Evolutionary conservation across 306 rosid species (phyloP).

Genomic region (Senna siamea): DNA sequence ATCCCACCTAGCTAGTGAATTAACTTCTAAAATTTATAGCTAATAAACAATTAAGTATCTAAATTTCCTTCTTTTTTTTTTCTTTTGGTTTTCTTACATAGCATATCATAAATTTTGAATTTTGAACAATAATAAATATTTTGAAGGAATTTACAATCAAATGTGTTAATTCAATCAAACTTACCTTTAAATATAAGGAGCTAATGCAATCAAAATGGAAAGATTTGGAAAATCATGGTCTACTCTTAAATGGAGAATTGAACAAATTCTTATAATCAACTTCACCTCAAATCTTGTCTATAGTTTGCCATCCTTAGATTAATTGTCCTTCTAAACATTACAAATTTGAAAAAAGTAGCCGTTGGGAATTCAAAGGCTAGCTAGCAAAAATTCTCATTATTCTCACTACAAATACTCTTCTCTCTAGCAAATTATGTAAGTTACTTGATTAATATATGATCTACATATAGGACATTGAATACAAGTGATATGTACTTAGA

Average conservation of each 20-base stretch:
- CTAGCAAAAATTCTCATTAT: background rate
- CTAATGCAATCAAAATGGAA: background rate
- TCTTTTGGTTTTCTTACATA: background rate
- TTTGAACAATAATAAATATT: too few relatives aligned
- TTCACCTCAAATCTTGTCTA: slow-evolving; percentile 25
- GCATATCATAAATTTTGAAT: background rate
- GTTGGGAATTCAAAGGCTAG: slow-evolving; percentile 35
- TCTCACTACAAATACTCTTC: background rate
- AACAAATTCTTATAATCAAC: slow-evolving; percentile 19
- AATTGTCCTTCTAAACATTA: slow-evolving; percentile 27
- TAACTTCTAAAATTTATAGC: too few relatives aligned
- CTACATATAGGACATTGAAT: too few relatives aligned
- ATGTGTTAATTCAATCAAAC: background rate
- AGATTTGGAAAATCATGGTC: slow-evolving; percentile 3
- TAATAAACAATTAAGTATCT: too few relatives aligned
- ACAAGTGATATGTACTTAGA: too few relatives aligned
- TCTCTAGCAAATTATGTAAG: too few relatives aligned
- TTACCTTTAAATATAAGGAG: background rate
- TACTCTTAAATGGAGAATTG: slow-evolving; percentile 1
- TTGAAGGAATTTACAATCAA: too few relatives aligned
- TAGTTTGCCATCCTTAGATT: slow-evolving; percentile 19
- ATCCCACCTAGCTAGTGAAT: too few relatives aligned
- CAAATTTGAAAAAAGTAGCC: slow-evolving; percentile 42
- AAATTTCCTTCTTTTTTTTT: background rate
- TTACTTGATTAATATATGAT: too few relatives aligned